Conservation (phyloP, 352 stramenopile species). For the Aphanomyces euteiches region DNA sequence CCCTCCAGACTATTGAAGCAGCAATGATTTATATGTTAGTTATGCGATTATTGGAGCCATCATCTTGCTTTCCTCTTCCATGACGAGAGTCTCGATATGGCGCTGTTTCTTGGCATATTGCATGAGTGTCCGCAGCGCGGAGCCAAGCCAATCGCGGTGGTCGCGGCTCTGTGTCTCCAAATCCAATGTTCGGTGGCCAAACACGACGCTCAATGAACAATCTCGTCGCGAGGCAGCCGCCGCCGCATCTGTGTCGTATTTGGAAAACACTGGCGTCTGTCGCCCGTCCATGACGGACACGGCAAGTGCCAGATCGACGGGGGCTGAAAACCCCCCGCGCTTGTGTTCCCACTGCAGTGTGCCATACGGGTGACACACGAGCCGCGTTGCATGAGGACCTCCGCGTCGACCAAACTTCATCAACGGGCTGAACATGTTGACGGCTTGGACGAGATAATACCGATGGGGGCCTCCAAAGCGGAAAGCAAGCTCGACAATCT, state of each 20-base stretch:
- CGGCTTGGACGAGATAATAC: slow-evolving; percentile 78
- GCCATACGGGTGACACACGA: slow-evolving; percentile 78
- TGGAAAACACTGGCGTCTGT: slow-evolving; percentile 72
- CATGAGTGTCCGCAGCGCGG: slow-evolving; percentile 67
- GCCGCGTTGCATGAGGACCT: slow-evolving; percentile 57
- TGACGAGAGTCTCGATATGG: slow-evolving; percentile 41
- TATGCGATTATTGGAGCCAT: too few species aligned
- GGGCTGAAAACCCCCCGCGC: slow-evolving; percentile 57
- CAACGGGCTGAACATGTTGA: slow-evolving; percentile 84
- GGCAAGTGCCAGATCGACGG: slow-evolving; percentile 69
- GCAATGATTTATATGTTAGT: too few species aligned
- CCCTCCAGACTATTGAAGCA: too few species aligned
- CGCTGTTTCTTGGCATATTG: slow-evolving; percentile 69
- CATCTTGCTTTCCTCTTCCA: neutral
- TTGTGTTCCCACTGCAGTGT: slow-evolving; percentile 86
- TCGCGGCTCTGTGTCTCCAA: slow-evolving; percentile 69
- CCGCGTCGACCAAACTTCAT: slow-evolving; percentile 76
- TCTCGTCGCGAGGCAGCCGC: neutral
- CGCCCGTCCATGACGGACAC: slow-evolving; percentile 64
- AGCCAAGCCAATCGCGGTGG: slow-evolving; percentile 80
- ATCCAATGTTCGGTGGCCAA: slow-evolving; percentile 69
- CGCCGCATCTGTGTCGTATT: slow-evolving; percentile 46
- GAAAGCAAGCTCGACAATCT: slow-evolving; percentile 82
- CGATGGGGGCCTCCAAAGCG: slow-evolving; percentile 80
- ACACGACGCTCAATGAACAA: slow-evolving; percentile 73